Evolutionary conservation across 2,329 filamentous ascomycete species (phyloP).

Genomic region (Dichotomopilus funicola): DNA sequence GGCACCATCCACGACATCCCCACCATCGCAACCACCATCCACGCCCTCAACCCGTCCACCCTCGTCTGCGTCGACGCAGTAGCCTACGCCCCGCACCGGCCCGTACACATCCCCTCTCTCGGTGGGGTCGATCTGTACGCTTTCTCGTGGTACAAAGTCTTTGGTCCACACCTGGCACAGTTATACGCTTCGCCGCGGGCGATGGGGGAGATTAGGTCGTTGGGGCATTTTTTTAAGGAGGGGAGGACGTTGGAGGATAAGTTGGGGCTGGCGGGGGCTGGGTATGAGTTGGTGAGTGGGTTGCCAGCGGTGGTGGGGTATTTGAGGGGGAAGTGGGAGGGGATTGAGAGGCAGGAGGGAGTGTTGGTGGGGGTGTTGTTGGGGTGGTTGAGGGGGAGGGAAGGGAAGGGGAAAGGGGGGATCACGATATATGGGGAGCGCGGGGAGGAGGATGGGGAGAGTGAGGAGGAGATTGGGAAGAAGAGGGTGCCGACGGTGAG

Average conservation of each 20-base stretch:
- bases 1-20: constrained; percentile 62
- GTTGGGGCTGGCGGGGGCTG: constrained; percentile 60
- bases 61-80: constrained; percentile 70
- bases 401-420: constrained; percentile 44
- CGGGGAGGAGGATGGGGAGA: constrained; percentile 30
- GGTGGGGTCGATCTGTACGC: constrained; percentile 64
- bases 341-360: constrained; percentile 44
- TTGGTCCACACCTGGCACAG: constrained; percentile 66
- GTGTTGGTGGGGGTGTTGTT: constrained; percentile 38
- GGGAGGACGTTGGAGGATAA: constrained; percentile 56
- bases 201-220: constrained; percentile 47
- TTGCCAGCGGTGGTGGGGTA: constrained; percentile 59
- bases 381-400: constrained; percentile 40
- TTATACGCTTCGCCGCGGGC: constrained; percentile 58
- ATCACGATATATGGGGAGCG: constrained; percentile 52
- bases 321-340: constrained; percentile 49
- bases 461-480: constrained; percentile 39
- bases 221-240: constrained; percentile 63
- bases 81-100: constrained; percentile 66
- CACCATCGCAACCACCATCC: constrained; percentile 48
- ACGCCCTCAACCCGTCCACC: constrained; percentile 42
- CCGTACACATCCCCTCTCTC: constrained; percentile 59
- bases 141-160: constrained; percentile 82
- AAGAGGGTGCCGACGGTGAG: constrained; percentile 58
- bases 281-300: constrained; percentile 62